phyloP scores from a whole-genome alignment of 2,329 filamentous ascomycete genomes.

The Cercospora sp. region DNA sequence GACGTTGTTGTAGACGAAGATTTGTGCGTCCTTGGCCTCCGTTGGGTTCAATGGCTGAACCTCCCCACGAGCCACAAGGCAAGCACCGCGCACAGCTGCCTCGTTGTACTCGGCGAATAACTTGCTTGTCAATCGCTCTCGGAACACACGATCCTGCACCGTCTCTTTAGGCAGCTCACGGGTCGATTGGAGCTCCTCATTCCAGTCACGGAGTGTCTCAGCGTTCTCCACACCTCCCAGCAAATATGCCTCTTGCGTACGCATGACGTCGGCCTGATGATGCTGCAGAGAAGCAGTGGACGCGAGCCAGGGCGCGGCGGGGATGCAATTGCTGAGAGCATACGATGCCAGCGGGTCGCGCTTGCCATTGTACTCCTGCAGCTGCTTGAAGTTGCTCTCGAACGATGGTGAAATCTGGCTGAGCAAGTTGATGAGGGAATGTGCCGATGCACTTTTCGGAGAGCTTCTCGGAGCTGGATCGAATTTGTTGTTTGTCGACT shows the following conservation, averaged over 20 bases:
- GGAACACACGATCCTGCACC: conserved; percentile 93
- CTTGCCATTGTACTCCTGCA: conserved; percentile 81
- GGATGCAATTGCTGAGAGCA: conserved; percentile 92
- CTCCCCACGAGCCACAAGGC: conserved; percentile 88
- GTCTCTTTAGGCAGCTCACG: conserved; percentile 90
- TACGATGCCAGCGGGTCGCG: conserved; percentile 89
- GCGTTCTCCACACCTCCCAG: conserved; percentile 89
- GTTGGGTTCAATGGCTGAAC: conserved; percentile 93
- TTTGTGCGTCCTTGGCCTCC: conserved; percentile 87
- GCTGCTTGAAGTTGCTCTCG: conserved; percentile 67
- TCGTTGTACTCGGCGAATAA: conserved; percentile 98
- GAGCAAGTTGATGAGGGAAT: conserved; percentile 83
- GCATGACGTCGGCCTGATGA: conserved; percentile 80
- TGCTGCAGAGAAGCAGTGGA: conserved; percentile 63
- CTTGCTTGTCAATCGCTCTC: conserved; percentile 90
- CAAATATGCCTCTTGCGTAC: conserved; percentile 89
- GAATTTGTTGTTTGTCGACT: conserved; percentile 91
- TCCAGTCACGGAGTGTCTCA: conserved; percentile 95
- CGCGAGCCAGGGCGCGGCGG: conserved; percentile 88
- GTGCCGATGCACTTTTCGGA: conserved; percentile 75
- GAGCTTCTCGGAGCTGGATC: conserved; percentile 79
- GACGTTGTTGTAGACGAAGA: conserved; percentile 99
- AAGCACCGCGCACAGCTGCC: conserved; percentile 85
- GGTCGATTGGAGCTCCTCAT: conserved; percentile 97
- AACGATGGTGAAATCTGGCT: conserved; percentile 82